Conservation (phyloP, 2,329 filamentous ascomycete genomes). For the Trichoderma semiorbis region DNA sequence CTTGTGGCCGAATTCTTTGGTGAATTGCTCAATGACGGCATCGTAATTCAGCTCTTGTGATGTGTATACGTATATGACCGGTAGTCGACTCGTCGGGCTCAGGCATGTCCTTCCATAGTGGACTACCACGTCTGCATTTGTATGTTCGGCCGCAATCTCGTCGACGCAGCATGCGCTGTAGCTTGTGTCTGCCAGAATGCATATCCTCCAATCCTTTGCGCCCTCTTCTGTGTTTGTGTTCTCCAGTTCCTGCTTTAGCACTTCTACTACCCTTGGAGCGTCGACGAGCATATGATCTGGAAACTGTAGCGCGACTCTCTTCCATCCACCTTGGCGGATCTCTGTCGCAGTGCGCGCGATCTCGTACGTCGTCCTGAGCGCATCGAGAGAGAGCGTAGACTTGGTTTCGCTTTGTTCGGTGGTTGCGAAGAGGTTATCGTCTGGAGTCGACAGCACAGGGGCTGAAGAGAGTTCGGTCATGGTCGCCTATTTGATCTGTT, state of each 20-base stretch:
- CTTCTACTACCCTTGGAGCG: constrained; percentile 73
- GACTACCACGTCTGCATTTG: constrained; percentile 83
- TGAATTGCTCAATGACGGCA: constrained; percentile 57
- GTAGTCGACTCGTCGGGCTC: constrained; percentile 81
- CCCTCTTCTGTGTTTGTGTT: constrained; percentile 11
- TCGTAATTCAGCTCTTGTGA: constrained; percentile 63
- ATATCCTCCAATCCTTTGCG: constrained; percentile 49
- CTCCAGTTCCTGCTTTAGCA: constrained; percentile 35
- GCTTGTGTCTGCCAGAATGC: constrained; percentile 90
- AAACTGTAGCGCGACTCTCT: constrained; percentile 85
- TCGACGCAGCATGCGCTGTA: constrained; percentile 98
- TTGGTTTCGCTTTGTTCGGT: constrained; percentile 36
- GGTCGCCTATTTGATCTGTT: neutral
- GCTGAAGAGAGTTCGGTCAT: constrained; percentile 52
- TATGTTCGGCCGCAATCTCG: constrained; percentile 92
- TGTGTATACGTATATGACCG: constrained; percentile 90
- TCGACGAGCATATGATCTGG: constrained; percentile 89
- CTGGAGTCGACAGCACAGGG: constrained; percentile 62
- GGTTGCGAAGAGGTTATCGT: constrained; percentile 56
- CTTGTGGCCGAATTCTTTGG: constrained; percentile 62
- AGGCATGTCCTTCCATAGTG: constrained; percentile 93
- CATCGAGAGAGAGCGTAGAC: constrained; percentile 54
- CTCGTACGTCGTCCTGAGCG: constrained; percentile 77
- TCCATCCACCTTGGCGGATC: constrained; percentile 69
- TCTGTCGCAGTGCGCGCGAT: constrained; percentile 74